Evolutionary conservation across 768 basidiomycete species (phyloP), one percentile per base, ranked within the genome.

Genomic region (Paxillus involutus): DNA sequence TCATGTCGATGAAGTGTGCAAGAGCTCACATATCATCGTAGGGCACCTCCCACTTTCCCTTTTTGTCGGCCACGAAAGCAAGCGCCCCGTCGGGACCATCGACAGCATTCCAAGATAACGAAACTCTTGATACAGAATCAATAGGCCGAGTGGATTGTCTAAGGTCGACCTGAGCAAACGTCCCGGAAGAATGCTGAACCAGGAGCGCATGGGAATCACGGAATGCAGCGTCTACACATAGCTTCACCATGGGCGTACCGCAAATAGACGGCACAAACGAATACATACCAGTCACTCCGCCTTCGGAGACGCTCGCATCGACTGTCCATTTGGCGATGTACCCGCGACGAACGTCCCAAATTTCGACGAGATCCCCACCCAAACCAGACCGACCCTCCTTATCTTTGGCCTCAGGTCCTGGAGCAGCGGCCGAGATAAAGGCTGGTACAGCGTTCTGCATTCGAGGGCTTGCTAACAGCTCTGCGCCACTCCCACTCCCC

Each of bases 241-340:
- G 10, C 3, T 17, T 47, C 44, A 53, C 36, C 19, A 33, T 5
- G 17, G 14, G n/a, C 29, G 16, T 11, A 14, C 35, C 12, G 26
- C 13, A 2, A 39, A 37, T 19, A 30, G 17, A 16, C n/a, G 17
- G 26, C 16, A 21, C 1, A 39, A 6, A 50, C 35, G 53, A 37
- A 56, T 32, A 63, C 78, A 26, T 58, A 91, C 91, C 91, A 12
- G 86, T 86, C 3, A 88, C 83, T 21, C 85, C 85, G 6, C 90
- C 88, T 54, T 93, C 91, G 1, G 73, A 75, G 5, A 80, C 75
- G 12, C 82, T 83, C 13, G 84, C 82, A 19, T 76, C 78, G 11
- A 92, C 80, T 3, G 81, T 79, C 88, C 91, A 94, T 70, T 94
- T 94, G 6, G 88, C 86, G 46, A 93, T 78, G 81, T 87, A 90